These are phyloP conservation scores for Purpureocillium lavendulum DNA, from an alignment of 2,329 filamentous ascomycete genomes.

Conservation along the genomic window DNA sequence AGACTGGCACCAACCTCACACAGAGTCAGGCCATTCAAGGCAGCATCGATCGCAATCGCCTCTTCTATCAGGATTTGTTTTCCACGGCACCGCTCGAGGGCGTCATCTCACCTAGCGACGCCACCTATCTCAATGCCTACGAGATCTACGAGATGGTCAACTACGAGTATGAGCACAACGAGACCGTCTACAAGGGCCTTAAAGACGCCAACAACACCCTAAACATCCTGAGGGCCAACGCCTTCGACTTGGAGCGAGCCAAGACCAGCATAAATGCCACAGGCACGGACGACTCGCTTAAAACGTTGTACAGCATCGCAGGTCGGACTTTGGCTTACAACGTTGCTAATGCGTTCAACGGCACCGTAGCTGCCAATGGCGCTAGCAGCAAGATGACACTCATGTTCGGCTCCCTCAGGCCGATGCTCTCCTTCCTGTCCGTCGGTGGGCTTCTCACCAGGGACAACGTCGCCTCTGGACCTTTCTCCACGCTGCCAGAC, in stretches of 20 bases:
- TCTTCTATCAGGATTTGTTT: constrained; percentile 37
- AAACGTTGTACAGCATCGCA: constrained; percentile 36
- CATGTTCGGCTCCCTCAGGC: constrained; percentile 45
- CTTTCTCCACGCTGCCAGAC: constrained; percentile 39
- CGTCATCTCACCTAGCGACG: constrained; percentile 21
- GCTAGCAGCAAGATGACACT: constrained; percentile 40
- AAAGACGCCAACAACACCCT: constrained; percentile 18
- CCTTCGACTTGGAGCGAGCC: constrained; percentile 57
- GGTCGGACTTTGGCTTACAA: constrained; percentile 43
- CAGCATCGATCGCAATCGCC: constrained; percentile 18
- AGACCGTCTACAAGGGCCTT: constrained; percentile 30
- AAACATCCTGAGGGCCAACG: constrained; percentile 50
- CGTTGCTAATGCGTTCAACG: constrained; percentile 32
- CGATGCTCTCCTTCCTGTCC: constrained; percentile 46
- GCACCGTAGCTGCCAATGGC: constrained; percentile 29
- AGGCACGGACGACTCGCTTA: constrained; percentile 20
- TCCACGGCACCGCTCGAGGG: constrained; percentile 25
- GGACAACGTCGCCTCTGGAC: constrained; percentile 39
- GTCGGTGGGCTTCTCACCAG: constrained; percentile 36
- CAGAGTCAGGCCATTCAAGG: constrained; percentile 14
- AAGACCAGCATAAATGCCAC: constrained; percentile 48
- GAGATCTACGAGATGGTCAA: constrained; percentile 46
- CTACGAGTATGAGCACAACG: constrained; percentile 46
- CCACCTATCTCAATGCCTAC: constrained; percentile 41
- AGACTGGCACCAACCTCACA: constrained; percentile 16